Evolutionary conservation across 1,284 basidiomycete genomes (phyloP).

Genomic region (Veloboletus limbatus): DNA sequence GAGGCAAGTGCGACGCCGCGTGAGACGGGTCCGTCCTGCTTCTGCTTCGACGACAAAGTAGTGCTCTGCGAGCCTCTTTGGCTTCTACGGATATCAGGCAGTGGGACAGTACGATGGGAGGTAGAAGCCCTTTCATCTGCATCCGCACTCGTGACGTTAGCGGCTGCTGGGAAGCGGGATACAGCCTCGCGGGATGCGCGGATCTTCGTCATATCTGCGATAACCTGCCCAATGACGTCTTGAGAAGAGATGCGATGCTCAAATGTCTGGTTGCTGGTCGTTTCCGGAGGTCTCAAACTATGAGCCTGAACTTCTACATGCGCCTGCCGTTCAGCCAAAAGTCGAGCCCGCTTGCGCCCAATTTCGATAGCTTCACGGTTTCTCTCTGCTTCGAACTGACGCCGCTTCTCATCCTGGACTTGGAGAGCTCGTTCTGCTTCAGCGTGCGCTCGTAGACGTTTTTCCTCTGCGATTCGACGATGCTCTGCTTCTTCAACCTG

Average conservation of each 20-base stretch:
- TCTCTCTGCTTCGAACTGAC: constrained; percentile 11
- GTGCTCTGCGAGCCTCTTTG: constrained; percentile 1
- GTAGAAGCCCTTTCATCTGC: not conserved
- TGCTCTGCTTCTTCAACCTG: constrained; percentile 14
- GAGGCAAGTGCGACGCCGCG: constrained; percentile 18
- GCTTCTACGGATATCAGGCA: constrained; percentile 1
- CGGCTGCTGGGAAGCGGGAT: not conserved
- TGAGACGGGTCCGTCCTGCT: constrained; percentile 10
- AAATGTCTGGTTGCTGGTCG: not conserved
- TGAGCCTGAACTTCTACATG: constrained; percentile 11
- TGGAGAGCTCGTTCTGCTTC: constrained; percentile 13
- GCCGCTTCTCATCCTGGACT: constrained; percentile 5
- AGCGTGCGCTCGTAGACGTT: constrained; percentile 2
- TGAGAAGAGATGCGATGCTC: not conserved
- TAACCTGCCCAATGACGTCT: constrained; percentile 4
- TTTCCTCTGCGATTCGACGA: constrained; percentile 20
- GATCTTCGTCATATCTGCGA: constrained; percentile 4
- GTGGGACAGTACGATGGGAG: not conserved
- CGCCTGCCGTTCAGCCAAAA: constrained; percentile 11
- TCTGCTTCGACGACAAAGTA: constrained; percentile 5
- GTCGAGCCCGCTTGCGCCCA: constrained; percentile 4
- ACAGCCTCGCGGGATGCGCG: constrained; percentile 1
- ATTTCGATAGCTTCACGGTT: constrained; percentile 8
- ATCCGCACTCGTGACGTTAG: constrained; percentile 5
- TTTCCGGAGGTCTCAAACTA: not conserved